phyloP scores from a whole-genome alignment of 495 filamentous ascomycete genomes.

The Hypoxylon fragiforme region DNA sequence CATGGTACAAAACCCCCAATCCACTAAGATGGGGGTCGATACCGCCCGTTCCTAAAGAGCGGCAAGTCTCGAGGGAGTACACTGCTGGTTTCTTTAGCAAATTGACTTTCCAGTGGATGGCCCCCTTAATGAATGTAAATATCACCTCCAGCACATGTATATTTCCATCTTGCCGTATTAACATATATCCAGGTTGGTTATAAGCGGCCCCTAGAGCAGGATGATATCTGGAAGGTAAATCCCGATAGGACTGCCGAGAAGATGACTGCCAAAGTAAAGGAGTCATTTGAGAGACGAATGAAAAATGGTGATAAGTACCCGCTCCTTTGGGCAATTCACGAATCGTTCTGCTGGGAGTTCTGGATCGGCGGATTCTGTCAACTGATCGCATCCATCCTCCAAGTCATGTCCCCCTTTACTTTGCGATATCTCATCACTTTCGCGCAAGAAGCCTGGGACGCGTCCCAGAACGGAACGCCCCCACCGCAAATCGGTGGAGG shows the following conservation, averaged over 20 bases:
- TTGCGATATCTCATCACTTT: constrained; percentile 78
- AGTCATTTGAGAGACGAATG: constrained; percentile 67
- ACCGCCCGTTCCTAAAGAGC: constrained; percentile 62
- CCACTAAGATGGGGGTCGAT: constrained; percentile 63
- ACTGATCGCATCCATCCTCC: constrained; percentile 67
- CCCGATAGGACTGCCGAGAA: constrained; percentile 72
- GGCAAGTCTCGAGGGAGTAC: constrained; percentile 58
- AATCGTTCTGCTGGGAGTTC: constrained; percentile 86
- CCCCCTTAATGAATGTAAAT: constrained; percentile 66
- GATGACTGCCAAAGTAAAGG: constrained; percentile 64
- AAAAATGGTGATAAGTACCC: constrained; percentile 71
- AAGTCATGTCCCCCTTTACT: constrained; percentile 74
- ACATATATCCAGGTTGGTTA: constrained; percentile 65
- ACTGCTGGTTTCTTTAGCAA: constrained; percentile 61
- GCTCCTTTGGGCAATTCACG: constrained; percentile 78
- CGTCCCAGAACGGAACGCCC: constrained; percentile 50
- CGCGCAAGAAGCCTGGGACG: constrained; percentile 74
- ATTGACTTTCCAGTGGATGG: constrained; percentile 70
- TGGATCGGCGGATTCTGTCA: constrained; percentile 78
- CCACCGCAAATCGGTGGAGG: constrained; percentile 67
- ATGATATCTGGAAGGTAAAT: constrained; percentile 88
- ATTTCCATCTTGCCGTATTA: constrained; percentile 1
- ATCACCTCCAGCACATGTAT: neutral
- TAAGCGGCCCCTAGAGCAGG: constrained; percentile 76
- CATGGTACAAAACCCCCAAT: constrained; percentile 65